Base-by-base conservation (phyloP, 495 filamentous ascomycete genomes). In the Lineolata rhizophorae region DNA sequence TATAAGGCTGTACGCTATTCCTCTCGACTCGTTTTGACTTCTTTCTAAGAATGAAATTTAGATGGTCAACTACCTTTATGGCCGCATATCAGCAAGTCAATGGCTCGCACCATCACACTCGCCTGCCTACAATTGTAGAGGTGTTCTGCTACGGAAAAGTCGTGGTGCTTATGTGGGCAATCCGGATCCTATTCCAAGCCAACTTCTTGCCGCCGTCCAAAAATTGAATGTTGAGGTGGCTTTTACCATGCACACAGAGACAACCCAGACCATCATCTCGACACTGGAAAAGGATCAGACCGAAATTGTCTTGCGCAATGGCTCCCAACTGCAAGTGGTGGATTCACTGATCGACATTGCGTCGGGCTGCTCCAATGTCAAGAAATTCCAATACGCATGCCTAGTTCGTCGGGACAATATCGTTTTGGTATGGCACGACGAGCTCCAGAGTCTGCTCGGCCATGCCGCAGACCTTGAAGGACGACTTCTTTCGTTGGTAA, bases 341-440 rank as follows among this genome's bases (percentile, higher is more conserved):
- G 35, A 37, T 4, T 37, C 35, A 5, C 28, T 37, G 27, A 28
- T 16, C 2, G 35, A 37, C 4, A 31, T 37, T 3, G 35, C 35
- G 16, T 37, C 35, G 3, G 31, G 19, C 14, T n/a, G n/a, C n/a
- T n/a, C n/a, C n/a, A 27, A 26, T 14, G 30, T 37, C 12, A 31
- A 20, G 20, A 37, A 37, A 20, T 37, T 31, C 28, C 35, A 37
- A 20, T 37, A 37, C 17, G 35, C 35, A 2, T 26, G 25, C 3
- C 16, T 37, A 18, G 18, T 37, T 10, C 35, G 35, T 10, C 16
- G 18, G 22, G 35, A 37, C n/a, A 6, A 29, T n/a, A 20, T 37
- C 6, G 27, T 37, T 5, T 17, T 37, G n/a, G 35, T 37, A 3
- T 37, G 35, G 35, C 35, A 37, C 18, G 35, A 37, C 20, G 35